phyloP scores from a whole-genome alignment of 768 basidiomycete species.

The Trametopsis cervina region DNA sequence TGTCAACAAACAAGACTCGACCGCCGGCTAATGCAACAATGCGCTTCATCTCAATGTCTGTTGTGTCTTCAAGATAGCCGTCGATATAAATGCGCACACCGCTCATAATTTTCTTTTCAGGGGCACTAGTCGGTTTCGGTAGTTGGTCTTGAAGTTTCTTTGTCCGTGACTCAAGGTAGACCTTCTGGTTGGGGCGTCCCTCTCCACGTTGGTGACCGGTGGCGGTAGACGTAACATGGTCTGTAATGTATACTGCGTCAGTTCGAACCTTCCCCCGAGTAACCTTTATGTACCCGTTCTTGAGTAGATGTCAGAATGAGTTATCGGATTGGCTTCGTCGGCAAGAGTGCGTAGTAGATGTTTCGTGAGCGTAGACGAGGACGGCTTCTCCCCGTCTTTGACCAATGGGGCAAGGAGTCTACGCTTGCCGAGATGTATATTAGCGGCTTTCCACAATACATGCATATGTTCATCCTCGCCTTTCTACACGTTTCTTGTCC shows the following conservation, averaged over 20 bases:
- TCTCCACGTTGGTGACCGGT: constrained; percentile 34
- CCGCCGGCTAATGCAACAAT: constrained; percentile 65
- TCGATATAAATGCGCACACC: constrained; percentile 59
- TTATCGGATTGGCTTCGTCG: constrained; percentile 70
- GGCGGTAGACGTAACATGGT: constrained; percentile 52
- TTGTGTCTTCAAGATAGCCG: constrained; percentile 64
- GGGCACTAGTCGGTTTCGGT: constrained; percentile 10
- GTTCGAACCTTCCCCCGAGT: too few species aligned
- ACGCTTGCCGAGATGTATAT: neutral
- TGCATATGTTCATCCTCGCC: too few species aligned
- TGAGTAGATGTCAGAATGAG: constrained; percentile 57
- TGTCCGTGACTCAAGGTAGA: constrained; percentile 17
- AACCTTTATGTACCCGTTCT: constrained; percentile 52
- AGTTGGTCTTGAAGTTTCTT: constrained; percentile 24
- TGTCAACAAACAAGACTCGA: constrained; percentile 38
- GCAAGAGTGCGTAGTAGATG: constrained; percentile 55
- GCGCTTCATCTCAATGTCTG: constrained; percentile 75
- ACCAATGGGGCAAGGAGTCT: constrained; percentile 27
- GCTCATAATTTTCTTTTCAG: constrained; percentile 19
- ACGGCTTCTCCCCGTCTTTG: constrained; percentile 28
- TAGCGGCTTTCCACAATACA: too few species aligned
- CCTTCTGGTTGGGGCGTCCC: constrained; percentile 16
- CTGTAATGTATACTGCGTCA: too few species aligned
- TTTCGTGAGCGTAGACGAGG: constrained; percentile 43
- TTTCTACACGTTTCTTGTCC: constrained; percentile 19